These are phyloP conservation scores for Dryadomyces quercivorus DNA, from an alignment of 2,329 filamentous ascomycete genomes.

Conservation along the genomic window DNA sequence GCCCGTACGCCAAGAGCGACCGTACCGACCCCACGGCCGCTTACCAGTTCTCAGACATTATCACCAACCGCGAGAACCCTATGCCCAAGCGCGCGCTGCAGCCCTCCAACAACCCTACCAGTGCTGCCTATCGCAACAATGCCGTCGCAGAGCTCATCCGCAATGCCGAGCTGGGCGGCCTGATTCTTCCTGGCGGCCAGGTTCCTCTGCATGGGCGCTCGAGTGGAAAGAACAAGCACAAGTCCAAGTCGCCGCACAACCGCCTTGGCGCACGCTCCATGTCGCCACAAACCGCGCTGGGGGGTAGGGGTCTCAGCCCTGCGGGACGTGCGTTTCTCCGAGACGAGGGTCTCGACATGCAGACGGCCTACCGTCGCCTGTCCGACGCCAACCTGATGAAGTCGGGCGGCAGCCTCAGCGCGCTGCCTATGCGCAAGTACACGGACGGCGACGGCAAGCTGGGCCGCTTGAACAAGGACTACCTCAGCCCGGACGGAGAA, in stretches of 20 bases:
- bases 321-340: constrained; percentile 34
- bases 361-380: constrained; percentile 55
- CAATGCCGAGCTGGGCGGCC: constrained; percentile 34
- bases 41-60: constrained; percentile 51
- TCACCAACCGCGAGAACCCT: constrained; percentile 37
- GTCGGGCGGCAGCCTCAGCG: constrained; percentile 50
- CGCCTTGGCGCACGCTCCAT: constrained; percentile 36
- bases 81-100: constrained; percentile 19
- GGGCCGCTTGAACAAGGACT: constrained; percentile 56
- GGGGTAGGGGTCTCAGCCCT: constrained; percentile 25
- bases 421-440: constrained; percentile 40
- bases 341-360: constrained; percentile 53
- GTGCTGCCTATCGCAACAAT: constrained; percentile 8
- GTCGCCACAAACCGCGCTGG: constrained; percentile 25
- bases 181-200: constrained; percentile 34
- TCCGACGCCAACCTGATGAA: constrained; percentile 59
- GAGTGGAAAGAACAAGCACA: constrained; percentile 21
- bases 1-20: constrained; percentile 11
- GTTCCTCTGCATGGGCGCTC: constrained; percentile 23
- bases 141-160: constrained; percentile 43
- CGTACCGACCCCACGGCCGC: constrained; percentile 32
- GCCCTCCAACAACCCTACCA: neutral
- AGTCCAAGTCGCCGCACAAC: constrained; percentile 43
- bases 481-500: constrained; percentile 52
- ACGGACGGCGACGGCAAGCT: constrained; percentile 23